phyloP scores from a whole-genome alignment of 345 rosid genomes.

The Litchi chinensis region DNA sequence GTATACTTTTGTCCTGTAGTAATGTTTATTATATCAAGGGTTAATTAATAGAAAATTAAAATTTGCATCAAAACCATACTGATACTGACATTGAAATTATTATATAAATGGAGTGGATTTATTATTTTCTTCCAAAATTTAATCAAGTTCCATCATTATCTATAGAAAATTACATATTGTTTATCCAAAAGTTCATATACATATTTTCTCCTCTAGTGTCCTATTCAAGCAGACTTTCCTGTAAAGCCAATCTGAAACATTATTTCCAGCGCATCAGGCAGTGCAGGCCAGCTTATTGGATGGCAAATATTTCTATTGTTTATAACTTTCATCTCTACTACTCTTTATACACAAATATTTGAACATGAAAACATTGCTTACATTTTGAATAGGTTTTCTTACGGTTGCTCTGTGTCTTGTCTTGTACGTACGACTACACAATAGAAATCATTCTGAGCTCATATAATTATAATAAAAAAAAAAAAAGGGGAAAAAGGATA shows the following conservation, averaged over 20 bases:
- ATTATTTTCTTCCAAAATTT: not conserved
- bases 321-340: not conserved
- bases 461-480: not conserved
- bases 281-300: constrained; percentile 18
- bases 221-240: not conserved
- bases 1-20: too few species aligned
- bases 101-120: not conserved
- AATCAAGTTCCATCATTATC: not conserved
- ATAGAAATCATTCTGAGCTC: not conserved
- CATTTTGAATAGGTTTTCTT: constrained; percentile 13
- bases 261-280: constrained; percentile 10
- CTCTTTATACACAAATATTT: not conserved
- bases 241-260: constrained; percentile 19
- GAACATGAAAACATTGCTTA: constrained; percentile 2
- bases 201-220: not conserved
- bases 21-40: too few species aligned
- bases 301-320: not conserved
- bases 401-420: constrained; percentile 22
- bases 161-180: not conserved
- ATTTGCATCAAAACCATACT: too few species aligned
- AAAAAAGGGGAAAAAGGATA: not conserved
- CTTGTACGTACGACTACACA: constrained; percentile 15
- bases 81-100: too few species aligned
- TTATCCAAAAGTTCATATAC: not conserved
- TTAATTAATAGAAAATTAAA: too few species aligned